Evolutionary conservation across 1,139 yeast genomes (phyloP).

Genomic region (Kodamaea suecica): DNA sequence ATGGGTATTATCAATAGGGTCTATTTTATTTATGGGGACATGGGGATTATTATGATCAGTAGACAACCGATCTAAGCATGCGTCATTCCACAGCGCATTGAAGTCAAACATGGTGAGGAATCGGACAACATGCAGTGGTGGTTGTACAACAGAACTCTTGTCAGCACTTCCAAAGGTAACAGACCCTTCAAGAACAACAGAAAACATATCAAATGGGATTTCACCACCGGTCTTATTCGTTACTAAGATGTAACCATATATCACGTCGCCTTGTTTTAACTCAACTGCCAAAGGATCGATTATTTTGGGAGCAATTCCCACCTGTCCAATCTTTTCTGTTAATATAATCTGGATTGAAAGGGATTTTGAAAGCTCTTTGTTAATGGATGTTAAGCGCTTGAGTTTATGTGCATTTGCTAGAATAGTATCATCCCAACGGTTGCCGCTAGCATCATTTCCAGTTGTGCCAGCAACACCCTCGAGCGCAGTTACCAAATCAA

Average conservation of each 20-base stretch:
- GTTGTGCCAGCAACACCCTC: neutral
- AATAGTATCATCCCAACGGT: constrained; percentile 26
- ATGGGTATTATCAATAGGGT: constrained; percentile 32
- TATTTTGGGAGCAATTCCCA: constrained; percentile 29
- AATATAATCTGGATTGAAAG: constrained; percentile 28
- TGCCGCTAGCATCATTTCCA: neutral
- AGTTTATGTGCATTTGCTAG: constrained; percentile 37
- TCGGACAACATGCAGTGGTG: constrained; percentile 18
- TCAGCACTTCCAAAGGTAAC: constrained; percentile 22
- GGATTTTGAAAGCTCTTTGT: constrained; percentile 27
- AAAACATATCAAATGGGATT: constrained; percentile 41
- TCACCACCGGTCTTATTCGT: constrained; percentile 28
- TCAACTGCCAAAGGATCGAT: constrained; percentile 32
- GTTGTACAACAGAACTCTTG: constrained; percentile 17
- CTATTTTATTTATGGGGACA: constrained; percentile 19
- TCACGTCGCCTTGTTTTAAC: constrained; percentile 38
- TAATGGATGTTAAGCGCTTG: constrained; percentile 30
- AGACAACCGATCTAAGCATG: constrained; percentile 27
- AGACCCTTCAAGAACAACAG: constrained; percentile 37
- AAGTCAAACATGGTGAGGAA: constrained; percentile 42
- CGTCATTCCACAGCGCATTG: constrained; percentile 44
- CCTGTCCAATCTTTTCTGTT: constrained; percentile 31
- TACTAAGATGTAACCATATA: constrained; percentile 39
- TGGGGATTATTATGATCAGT: constrained; percentile 30
- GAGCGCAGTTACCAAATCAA: constrained; percentile 2